Evolutionary conservation across 192 early-diverging fungal genomes (phyloP), one percentile per base, ranked within the genome.

Genomic region (Backusella tarrabulga): DNA sequence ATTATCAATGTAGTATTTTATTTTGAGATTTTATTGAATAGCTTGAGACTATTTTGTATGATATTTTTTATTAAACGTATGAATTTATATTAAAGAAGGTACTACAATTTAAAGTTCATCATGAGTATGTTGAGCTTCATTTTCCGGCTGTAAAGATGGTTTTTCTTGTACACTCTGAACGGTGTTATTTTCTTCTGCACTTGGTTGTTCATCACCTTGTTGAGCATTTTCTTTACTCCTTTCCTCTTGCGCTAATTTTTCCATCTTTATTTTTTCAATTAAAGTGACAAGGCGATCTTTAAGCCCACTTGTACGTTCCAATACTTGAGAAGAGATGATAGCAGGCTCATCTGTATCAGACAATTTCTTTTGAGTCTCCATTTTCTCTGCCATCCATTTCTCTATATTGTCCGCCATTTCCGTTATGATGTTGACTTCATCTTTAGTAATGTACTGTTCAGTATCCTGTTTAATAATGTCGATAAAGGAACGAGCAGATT

Each of bases 311-410:
- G 82, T 80, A 36, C 85, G 87, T 63, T 81, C 50, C 68, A 90
- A 82, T 32, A 93, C 85, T 40, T 92, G 89, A 15, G 68, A 76
- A 2, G 87, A 84, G 7, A 85, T 79, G 21, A 97, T 86, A 7
- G 89, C 89, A 8, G 95, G 95, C 34, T 91, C 87, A 46, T 88
- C 87, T 71, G 91, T 77, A 19, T 83, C 68, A 0, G 79, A 74
- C 21, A 95, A 83, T 26, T 81, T 84, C 0, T 80, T 83, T 81
- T 97, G 97, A 54, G 82, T 81, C 1, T 73, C 83, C n/a, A 89
- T 71, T 83, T 87, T 90, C 3, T 86, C 82, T 34, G 83, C 79
- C 6, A 96, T 85, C 95, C 96, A 97, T 6, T 80, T 77, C 38
- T 90, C 86, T 12, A 86, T 80, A 21, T 81, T 84, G 9, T 90